Percentiles rank a stretch among this genome's conserved stretches.
phyloP scores from a whole-genome alignment of 1,139 yeast genomes.

The Saccharomyces hybrid region DNA sequence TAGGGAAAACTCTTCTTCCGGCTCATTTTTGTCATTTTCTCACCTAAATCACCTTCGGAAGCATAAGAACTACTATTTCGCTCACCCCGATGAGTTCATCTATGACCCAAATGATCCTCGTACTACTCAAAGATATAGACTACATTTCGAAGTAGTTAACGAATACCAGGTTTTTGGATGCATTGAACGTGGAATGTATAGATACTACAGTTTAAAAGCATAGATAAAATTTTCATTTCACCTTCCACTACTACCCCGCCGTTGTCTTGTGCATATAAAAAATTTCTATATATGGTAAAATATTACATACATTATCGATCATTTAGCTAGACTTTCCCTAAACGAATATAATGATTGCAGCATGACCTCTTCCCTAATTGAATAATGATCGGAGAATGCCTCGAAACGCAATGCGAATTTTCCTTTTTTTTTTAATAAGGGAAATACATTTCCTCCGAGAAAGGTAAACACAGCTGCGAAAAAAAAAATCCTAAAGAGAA shows the following conservation, averaged over 20 bases:
- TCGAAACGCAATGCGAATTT: background rate
- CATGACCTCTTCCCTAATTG: background rate
- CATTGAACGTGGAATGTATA: slow-evolving; percentile 65
- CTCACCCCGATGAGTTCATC: slow-evolving; percentile 21
- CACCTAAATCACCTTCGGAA: slow-evolving; percentile 1
- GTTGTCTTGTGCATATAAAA: background rate
- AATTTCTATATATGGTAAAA: background rate
- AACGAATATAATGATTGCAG: background rate
- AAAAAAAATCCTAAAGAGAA: background rate
- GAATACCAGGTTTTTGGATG: slow-evolving; percentile 56
- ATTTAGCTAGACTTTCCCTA: background rate
- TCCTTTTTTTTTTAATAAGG: background rate
- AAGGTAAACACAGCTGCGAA: background rate
- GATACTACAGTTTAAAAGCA: slow-evolving; percentile 47
- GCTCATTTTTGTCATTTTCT: background rate
- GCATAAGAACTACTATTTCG: slow-evolving; percentile 15
- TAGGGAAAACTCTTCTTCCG: slow-evolving; percentile 2
- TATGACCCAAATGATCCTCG: slow-evolving; percentile 24
- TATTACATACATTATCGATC: background rate
- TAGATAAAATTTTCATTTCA: slow-evolving; percentile 8
- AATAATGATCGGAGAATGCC: background rate
- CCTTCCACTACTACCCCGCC: background rate
- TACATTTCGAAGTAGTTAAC: slow-evolving; percentile 28
- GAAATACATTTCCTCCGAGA: background rate
- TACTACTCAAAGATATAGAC: slow-evolving; percentile 22